These are phyloP conservation scores for Asterella californica DNA, from an alignment of 225 moss, liverwort and hornwort genomes.

Conservation along the genomic window DNA sequence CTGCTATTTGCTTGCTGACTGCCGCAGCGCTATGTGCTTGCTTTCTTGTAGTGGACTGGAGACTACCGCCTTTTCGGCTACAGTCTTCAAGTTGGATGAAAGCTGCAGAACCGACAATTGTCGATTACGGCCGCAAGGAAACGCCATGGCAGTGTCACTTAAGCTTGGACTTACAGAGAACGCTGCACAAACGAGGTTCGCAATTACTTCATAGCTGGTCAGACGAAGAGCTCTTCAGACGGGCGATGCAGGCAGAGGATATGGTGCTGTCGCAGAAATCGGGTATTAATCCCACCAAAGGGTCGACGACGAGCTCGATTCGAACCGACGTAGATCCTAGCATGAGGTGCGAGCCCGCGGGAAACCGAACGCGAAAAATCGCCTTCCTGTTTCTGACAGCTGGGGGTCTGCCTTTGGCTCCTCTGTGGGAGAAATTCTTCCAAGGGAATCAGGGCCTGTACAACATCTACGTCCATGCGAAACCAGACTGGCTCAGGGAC, in stretches of 20 bases:
- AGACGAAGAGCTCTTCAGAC: constrained; percentile 28
- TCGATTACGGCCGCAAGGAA: neutral
- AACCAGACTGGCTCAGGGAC: constrained; percentile 35
- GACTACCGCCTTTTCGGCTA: neutral
- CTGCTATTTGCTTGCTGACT: neutral
- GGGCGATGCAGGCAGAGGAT: neutral
- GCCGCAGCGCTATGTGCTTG: neutral
- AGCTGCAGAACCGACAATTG: too few species aligned
- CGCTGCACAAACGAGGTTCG: constrained; percentile 15
- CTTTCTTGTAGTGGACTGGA: constrained; percentile 2
- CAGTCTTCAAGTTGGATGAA: neutral
- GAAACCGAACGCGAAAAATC: constrained; percentile 41
- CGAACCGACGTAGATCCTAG: neutral
- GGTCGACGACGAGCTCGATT: too few species aligned
- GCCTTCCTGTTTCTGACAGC: constrained; percentile 75
- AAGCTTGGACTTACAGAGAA: neutral
- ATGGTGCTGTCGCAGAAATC: neutral
- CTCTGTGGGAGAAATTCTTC: constrained; percentile 73
- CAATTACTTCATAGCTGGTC: constrained; percentile 30
- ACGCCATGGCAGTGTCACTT: constrained; percentile 3
- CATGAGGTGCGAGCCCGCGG: neutral
- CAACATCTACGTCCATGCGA: constrained; percentile 73
- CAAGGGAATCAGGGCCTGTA: constrained; percentile 45
- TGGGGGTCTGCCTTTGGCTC: constrained; percentile 50
- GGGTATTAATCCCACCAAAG: neutral